phyloP scores from a whole-genome alignment of 441 rosid genomes.

The Erodium texanum region DNA sequence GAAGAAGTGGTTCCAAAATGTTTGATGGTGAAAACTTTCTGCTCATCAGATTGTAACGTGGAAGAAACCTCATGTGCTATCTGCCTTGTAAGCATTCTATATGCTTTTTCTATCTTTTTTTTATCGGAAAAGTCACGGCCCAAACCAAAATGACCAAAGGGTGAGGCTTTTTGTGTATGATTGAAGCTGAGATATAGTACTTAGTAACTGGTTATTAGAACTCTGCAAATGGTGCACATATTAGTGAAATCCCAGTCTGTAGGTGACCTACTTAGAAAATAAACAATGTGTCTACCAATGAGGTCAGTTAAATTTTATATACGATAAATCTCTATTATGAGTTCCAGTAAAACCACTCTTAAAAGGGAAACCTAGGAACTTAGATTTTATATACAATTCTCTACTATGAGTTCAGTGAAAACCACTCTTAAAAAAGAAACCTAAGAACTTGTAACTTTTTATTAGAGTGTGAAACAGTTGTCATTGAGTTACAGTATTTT shows the following conservation, averaged over 20 bases:
- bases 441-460: no score
- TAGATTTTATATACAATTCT: no score
- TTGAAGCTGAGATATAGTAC: background rate
- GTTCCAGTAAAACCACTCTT: no score
- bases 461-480: no score
- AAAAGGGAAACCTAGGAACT: no score
- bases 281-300: background rate
- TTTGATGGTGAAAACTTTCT: conserved; percentile 20
- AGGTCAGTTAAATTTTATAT: no score
- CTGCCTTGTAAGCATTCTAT: conserved; percentile 27
- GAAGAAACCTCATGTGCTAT: conserved; percentile 27
- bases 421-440: no score
- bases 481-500: no score
- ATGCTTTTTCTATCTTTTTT: background rate
- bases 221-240: background rate
- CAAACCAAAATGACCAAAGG: background rate
- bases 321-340: no score
- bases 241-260: background rate
- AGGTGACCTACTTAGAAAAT: background rate
- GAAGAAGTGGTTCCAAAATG: conserved; percentile 24
- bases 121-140: background rate
- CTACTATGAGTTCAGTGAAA: no score
- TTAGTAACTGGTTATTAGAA: background rate
- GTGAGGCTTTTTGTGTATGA: background rate
- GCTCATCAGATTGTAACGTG: conserved; percentile 16